Conservation (phyloP, 208 protist genomes). For the Crithidia bombi region DNA sequence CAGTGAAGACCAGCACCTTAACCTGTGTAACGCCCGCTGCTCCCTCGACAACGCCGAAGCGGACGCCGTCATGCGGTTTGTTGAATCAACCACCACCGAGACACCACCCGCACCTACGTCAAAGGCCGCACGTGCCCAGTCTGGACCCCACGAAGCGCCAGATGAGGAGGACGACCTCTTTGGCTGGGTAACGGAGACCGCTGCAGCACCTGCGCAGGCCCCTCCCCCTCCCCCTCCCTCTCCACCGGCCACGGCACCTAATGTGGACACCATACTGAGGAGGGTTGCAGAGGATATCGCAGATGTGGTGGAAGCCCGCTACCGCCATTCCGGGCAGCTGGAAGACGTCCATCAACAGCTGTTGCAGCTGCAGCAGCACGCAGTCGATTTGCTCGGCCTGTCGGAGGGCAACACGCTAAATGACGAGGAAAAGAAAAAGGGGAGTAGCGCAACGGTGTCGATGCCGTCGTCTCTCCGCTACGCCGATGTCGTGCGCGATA, state of each 20-base stretch:
- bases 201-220: neutral
- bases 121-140: neutral
- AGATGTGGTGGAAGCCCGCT: slow-evolving; percentile 18
- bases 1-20: slow-evolving; percentile 7
- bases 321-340: neutral
- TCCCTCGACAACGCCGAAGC: slow-evolving; percentile 2
- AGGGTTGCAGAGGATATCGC: slow-evolving; percentile 15
- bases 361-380: slow-evolving; percentile 4
- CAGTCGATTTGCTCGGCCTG: slow-evolving; percentile 3
- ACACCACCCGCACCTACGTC: neutral
- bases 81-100: neutral
- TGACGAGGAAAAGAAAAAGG: neutral
- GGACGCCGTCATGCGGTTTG: neutral
- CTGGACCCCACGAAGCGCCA: neutral
- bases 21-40: slow-evolving; percentile 7
- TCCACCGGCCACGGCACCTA: neutral
- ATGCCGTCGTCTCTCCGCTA: slow-evolving; percentile 7
- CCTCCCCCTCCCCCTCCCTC: neutral
- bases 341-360: slow-evolving; percentile 24
- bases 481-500: neutral
- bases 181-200: slow-evolving; percentile 23
- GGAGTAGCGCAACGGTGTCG: neutral
- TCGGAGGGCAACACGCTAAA: neutral
- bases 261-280: slow-evolving; percentile 1
- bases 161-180: slow-evolving; percentile 25